Conservation (phyloP, 176 grass and related monocot genomes). For the Secale cereale region DNA sequence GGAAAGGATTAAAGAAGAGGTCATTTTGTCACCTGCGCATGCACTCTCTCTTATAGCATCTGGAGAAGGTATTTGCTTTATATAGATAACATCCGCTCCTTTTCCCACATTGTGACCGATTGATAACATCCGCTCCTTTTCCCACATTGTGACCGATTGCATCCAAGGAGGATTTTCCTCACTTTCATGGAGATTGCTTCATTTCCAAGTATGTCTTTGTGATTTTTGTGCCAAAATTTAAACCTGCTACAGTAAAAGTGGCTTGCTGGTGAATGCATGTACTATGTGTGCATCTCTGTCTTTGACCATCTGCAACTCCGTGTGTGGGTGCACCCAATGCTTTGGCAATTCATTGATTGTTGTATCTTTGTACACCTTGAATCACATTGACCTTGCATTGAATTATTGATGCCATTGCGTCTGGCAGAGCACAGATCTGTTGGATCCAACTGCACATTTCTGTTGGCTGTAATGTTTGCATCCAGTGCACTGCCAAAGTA, state of each 20-base stretch:
- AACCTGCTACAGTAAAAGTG: not conserved
- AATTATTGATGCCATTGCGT: slow-evolving; percentile 23
- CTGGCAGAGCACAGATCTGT: slow-evolving; percentile 90
- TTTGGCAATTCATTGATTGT: slow-evolving; percentile 2
- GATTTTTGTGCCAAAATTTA: not conserved
- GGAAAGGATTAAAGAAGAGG: slow-evolving; percentile 98
- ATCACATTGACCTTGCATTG: slow-evolving; percentile 1
- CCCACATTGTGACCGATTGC: not conserved
- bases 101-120: not conserved
- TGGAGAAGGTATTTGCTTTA: slow-evolving; percentile 75
- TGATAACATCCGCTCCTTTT: not conserved
- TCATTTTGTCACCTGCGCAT: slow-evolving; percentile 94
- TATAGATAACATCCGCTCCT: not conserved
- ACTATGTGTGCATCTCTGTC: not conserved
- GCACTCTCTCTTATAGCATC: slow-evolving; percentile 94
- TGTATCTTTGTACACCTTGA: not conserved
- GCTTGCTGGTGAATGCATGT: not conserved
- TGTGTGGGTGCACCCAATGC: not conserved
- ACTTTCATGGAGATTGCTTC: not conserved
- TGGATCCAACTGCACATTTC: slow-evolving; percentile 64
- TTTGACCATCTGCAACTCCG: not conserved
- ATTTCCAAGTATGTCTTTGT: not conserved
- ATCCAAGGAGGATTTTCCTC: slow-evolving; percentile 7
- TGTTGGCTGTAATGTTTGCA: not conserved
- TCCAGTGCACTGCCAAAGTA: not conserved